phyloP scores from a whole-genome alignment of 257 asterid species.

The Salvia rosmarinus region DNA sequence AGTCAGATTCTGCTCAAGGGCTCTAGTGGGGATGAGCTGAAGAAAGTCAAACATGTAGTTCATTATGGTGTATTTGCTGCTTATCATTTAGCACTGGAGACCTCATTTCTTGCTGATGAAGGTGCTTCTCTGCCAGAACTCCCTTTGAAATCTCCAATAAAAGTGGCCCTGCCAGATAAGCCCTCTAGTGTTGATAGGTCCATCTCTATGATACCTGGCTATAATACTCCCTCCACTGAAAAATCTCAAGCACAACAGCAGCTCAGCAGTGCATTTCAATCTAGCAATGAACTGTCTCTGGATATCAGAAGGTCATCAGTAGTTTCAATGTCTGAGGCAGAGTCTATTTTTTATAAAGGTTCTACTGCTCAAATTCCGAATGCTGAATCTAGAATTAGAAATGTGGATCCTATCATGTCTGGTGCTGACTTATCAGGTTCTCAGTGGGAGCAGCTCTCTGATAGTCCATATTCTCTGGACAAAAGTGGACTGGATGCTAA shows the following conservation, averaged over 20 bases:
- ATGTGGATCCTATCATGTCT: conserved; percentile 17
- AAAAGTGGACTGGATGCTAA: conserved; percentile 31
- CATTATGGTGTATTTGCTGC: conserved; percentile 82
- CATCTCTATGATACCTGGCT: conserved; percentile 60
- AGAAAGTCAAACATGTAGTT: conserved; percentile 68
- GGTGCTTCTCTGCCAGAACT: conserved; percentile 76
- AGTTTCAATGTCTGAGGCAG: conserved; percentile 36
- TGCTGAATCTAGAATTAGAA: conserved; percentile 35
- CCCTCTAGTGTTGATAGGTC: conserved; percentile 58
- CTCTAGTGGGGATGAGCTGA: conserved; percentile 77
- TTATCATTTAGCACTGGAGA: conserved; percentile 78
- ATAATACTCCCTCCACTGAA: conserved; percentile 40
- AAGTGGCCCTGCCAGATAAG: conserved; percentile 66
- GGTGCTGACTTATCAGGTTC: conserved; percentile 35
- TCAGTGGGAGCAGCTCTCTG: conserved; percentile 43
- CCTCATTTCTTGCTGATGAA: conserved; percentile 83
- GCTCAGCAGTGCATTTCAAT: conserved; percentile 33
- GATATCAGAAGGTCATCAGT: conserved; percentile 38
- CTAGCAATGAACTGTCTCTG: conserved; percentile 36
- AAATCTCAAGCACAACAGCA: conserved; percentile 32
- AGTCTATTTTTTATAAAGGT: conserved; percentile 34
- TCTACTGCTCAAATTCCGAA: conserved; percentile 39
- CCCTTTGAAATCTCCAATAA: conserved; percentile 67
- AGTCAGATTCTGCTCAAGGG: conserved; percentile 77
- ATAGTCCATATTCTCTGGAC: conserved; percentile 39